Evolutionary conservation across 768 basidiomycete species (phyloP).

Genomic region (Sutorius australiensis): DNA sequence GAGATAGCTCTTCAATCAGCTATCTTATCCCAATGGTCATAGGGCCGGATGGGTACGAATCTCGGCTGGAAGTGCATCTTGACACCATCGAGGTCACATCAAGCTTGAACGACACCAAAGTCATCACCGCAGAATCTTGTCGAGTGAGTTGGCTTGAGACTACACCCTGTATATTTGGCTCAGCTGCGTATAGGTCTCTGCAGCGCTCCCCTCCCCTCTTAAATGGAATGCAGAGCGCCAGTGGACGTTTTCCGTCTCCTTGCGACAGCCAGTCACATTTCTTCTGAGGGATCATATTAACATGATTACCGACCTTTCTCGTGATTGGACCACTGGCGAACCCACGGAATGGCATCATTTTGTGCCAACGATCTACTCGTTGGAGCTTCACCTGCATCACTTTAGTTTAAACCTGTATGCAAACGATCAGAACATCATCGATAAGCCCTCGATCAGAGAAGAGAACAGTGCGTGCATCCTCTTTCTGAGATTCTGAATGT

Average conservation of each 20-base stretch:
- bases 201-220: conserved; percentile 76
- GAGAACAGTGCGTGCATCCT: conserved; percentile 64
- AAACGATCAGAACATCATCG: conserved; percentile 96
- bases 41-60: conserved; percentile 68
- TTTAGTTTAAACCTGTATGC: conserved; percentile 78
- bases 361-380: conserved; percentile 72
- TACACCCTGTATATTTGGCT: conserved; percentile 14
- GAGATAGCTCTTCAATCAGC: conserved; percentile 79
- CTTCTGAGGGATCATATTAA: conserved; percentile 91
- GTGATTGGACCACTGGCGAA: conserved; percentile 87
- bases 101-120: conserved; percentile 82
- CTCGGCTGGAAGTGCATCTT: conserved; percentile 76
- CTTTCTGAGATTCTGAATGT: neutral
- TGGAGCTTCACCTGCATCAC: conserved; percentile 69
- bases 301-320: conserved; percentile 88
- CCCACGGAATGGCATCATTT: conserved; percentile 78
- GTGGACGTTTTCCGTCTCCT: conserved; percentile 73
- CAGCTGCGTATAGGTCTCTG: conserved; percentile 47
- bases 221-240: conserved; percentile 76
- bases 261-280: conserved; percentile 70
- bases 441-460: conserved; percentile 75
- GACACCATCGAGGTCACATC: conserved; percentile 75
- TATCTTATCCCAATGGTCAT: conserved; percentile 84
- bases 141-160: conserved; percentile 42
- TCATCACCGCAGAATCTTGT: conserved; percentile 75